Evolutionary conservation across 768 basidiomycete genomes (phyloP), one percentile per base, ranked within the genome.

Genomic region (Mycena albidolilacea): DNA sequence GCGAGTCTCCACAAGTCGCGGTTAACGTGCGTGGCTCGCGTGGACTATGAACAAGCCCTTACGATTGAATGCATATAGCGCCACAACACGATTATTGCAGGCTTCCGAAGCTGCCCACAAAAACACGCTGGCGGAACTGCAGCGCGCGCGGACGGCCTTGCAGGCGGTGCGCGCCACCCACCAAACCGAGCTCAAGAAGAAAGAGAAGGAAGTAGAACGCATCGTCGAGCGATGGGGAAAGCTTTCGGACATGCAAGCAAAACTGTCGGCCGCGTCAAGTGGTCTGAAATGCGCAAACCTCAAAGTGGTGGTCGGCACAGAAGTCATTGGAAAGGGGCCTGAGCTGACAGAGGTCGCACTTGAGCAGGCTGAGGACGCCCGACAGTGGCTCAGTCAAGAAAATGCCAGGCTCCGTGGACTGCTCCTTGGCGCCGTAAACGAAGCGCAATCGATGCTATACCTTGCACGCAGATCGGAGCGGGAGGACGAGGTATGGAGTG

Each of bases 181-280:
- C 73, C 87, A 89, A 69, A 85, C 86, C 44, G 95, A 96, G 79
- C 79, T 95, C 43, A 95, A 92, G 87, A 93, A 93, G 85, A 90
- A 89, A 77, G 95, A 97, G 76, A 92, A 92, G 75, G 95, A 96
- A 50, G 81, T 91, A 19, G 95, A 96, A 76, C 87, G 90, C 19
- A 90, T 93, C 79, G 75, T 88, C 37, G 95, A 96, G 61, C 90
- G 90, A 74, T 95, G 93, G 93, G 83, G 85, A 38, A 95, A 91
- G 78, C 79, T 96, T 19, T 82, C 89, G 7, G 94, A 95, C 69
- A 79, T 86, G 11, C 95, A 96, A 80, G 80, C 87, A 0, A 93
- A 91, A 79, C 81, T 92, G 7, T 83, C 84, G 14, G 75, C 82
- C 0, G 78, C 84, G 1, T 81, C 87, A 6, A 86, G 89, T 67